Evolutionary conservation across 129 eudicot species (phyloP).

Genomic region (Heracleum sosnowskyi): DNA sequence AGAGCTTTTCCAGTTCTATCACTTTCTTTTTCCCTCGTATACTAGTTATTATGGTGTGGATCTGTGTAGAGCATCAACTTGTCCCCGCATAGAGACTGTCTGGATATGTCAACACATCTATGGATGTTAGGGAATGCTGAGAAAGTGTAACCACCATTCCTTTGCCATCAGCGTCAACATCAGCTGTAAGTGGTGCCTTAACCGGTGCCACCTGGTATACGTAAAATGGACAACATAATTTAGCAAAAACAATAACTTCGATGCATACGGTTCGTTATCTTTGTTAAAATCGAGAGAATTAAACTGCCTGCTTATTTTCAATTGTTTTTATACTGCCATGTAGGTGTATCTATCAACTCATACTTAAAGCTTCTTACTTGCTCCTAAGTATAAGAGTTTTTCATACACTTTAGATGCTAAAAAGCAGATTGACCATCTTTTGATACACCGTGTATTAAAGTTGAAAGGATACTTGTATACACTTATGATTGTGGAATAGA

Average conservation of each 20-base stretch:
- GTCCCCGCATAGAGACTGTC: not conserved
- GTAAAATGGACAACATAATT: not conserved
- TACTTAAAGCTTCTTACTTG: not conserved
- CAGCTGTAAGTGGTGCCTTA: slow-evolving; percentile 7
- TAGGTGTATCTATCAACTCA: not conserved
- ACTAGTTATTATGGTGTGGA: not conserved
- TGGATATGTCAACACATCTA: slow-evolving; percentile 41
- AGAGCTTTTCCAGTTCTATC: not conserved
- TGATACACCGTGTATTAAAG: not conserved
- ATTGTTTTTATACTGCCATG: not conserved
- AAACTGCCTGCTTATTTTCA: not conserved
- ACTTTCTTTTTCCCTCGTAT: not conserved
- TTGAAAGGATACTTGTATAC: not conserved
- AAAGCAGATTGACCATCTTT: not conserved
- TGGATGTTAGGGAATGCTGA: slow-evolving; percentile 47
- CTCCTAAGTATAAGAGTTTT: too few relatives aligned
- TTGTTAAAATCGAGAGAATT: not conserved
- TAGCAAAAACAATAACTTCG: not conserved
- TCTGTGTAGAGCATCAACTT: not conserved
- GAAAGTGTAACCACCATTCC: slow-evolving; percentile 31
- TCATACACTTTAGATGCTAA: too few relatives aligned
- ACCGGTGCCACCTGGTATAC: slow-evolving; percentile 35
- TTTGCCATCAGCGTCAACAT: slow-evolving; percentile 28
- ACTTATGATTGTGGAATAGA: not conserved
- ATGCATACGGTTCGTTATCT: not conserved